phyloP scores from a whole-genome alignment of 768 basidiomycete genomes.

The Mycena sanguinolenta region DNA sequence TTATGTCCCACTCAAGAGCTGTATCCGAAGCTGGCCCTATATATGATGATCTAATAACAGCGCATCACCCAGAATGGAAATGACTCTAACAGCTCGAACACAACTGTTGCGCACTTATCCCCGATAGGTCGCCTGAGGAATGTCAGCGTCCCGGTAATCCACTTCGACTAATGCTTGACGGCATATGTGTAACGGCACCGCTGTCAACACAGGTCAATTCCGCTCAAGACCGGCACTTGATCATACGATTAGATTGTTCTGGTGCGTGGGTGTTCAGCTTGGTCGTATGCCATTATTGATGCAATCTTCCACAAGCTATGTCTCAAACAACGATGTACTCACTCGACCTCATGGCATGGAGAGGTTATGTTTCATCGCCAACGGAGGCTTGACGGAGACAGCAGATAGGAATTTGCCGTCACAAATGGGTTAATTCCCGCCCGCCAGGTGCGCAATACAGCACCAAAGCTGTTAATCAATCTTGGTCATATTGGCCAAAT shows the following conservation, averaged over 20 bases:
- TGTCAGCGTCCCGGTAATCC: not conserved
- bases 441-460: no score
- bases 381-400: not conserved
- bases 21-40: no score
- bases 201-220: not conserved
- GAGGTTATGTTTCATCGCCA: no score
- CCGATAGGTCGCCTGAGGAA: not conserved
- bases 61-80: not conserved
- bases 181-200: not conserved
- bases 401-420: not conserved
- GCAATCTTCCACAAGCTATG: not conserved
- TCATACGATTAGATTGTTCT: no score
- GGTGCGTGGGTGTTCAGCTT: no score
- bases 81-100: slow-evolving; percentile 8
- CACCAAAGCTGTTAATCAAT: not conserved
- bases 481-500: not conserved
- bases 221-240: not conserved
- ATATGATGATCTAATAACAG: not conserved
- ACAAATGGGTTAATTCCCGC: not conserved
- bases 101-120: not conserved
- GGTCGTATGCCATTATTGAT: no score
- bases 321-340: no score
- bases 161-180: not conserved
- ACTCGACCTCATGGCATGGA: no score
- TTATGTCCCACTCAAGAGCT: no score